Base-by-base conservation (phyloP, 1,284 basidiomycete species). In the Melampsora occidentalis region DNA sequence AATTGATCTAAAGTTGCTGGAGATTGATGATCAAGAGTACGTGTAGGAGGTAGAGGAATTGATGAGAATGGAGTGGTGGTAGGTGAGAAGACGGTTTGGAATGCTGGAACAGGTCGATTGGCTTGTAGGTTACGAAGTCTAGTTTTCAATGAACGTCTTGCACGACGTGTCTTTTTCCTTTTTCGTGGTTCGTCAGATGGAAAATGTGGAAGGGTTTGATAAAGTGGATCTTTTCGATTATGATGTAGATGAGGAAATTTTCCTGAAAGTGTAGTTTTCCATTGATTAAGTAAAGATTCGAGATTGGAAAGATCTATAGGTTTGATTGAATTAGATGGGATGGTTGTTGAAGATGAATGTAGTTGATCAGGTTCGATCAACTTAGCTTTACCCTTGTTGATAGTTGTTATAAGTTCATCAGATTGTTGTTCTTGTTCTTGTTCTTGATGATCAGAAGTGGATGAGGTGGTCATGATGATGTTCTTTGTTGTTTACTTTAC, bases 1-100 rank as follows among this genome's bases (percentile, higher is more conserved):
- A 71, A 77, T 48, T 67, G 49, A 42, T 71, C 87, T 80, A 90
- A 87, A 4, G 88, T 88, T 88, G 92, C 89, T 22, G 90, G 90
- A 57, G 86, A 84, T 49, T 88, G 87, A 80, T 93, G 91, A 83
- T 93, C 91, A 76, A 92, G 82, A 2, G 91, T 93, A 22, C 65
- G 49, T 62, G 39, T 33, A 12, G 22, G 16, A 63, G 63, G 33
- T 46, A 22, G 39, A 42, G n/a, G 42, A n/a, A 49, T 20, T 28
- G 39, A 49, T 67, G 65, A 31, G 22, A 49, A 67, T 67, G 65
- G n/a, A n/a, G n/a, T 18, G 42, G 39, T n/a, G 1, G 9, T 25
- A n/a, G 42, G 25, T 25, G 65, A 33, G 28, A 68, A 76, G 1
- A 76, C 72, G n/a, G 72, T 76, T 62, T 73, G 61, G 28, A 65